Evolutionary conservation across 1,284 basidiomycete genomes (phyloP).

Genomic region (Ceratobasidium sp.): DNA sequence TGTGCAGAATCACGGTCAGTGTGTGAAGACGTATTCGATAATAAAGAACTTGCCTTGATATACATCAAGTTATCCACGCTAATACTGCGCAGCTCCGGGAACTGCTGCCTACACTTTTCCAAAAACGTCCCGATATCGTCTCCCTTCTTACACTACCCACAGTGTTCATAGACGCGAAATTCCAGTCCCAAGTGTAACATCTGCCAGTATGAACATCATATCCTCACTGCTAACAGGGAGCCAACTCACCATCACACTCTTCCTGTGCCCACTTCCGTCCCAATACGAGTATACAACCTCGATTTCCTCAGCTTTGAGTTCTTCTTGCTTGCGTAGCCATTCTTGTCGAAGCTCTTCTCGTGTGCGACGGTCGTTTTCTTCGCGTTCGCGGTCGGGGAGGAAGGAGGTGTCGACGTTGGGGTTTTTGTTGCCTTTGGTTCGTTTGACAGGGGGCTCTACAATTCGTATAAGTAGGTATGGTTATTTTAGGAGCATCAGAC

Average conservation of each 20-base stretch:
- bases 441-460: conserved; percentile 61
- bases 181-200: not conserved
- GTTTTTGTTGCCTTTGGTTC: conserved; percentile 89
- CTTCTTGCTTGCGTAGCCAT: conserved; percentile 91
- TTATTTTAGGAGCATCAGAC: conserved; percentile 34
- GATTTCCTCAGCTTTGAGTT: conserved; percentile 88
- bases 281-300: conserved; percentile 96
- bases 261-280: conserved; percentile 98
- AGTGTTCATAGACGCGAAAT: not conserved
- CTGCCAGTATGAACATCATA: conserved; percentile 20
- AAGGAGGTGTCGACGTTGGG: conserved; percentile 98
- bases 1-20: conserved; percentile 18
- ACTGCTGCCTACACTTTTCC: conserved; percentile 91
- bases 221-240: not conserved
- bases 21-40: not conserved
- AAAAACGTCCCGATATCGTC: conserved; percentile 90
- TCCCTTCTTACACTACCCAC: conserved; percentile 92
- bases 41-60: conserved; percentile 76
- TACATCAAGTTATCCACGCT: conserved; percentile 98
- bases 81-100: conserved; percentile 89
- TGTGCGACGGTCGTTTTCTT: conserved; percentile 88
- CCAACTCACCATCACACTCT: conserved; percentile 82
- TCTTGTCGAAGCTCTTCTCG: conserved; percentile 89
- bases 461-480: not conserved
- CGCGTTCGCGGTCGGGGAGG: conserved; percentile 94